phyloP scores from a whole-genome alignment of 805 yeast species.

The Zygoascus biomembranicola region DNA sequence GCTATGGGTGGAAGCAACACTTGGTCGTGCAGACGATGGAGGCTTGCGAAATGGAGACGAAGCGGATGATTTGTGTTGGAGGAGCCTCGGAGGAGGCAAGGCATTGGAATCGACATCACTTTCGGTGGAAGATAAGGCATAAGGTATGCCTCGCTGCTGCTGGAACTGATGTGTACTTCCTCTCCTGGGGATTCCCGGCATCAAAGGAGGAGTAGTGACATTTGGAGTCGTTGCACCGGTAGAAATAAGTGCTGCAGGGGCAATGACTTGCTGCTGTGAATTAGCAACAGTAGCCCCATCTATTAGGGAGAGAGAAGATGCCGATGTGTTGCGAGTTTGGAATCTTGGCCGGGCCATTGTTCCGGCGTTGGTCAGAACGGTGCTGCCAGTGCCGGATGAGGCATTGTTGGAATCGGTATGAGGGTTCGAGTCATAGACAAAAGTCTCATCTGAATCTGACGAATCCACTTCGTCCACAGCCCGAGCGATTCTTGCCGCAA shows the following conservation, averaged over 20 bases:
- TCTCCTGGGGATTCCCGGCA: neutral
- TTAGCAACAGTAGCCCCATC: neutral
- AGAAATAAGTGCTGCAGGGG: neutral
- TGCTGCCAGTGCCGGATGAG: neutral
- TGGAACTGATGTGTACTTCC: neutral
- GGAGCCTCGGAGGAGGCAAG: neutral
- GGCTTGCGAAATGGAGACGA: neutral
- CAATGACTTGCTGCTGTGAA: neutral
- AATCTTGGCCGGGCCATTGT: conserved; percentile 12
- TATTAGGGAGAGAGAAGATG: conserved; percentile 1
- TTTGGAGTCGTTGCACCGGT: neutral
- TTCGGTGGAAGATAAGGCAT: neutral
- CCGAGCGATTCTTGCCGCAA: conserved; percentile 89
- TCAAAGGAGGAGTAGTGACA: neutral
- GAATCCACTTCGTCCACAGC: conserved; percentile 81
- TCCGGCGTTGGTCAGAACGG: conserved; percentile 3
- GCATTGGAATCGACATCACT: neutral
- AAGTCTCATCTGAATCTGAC: conserved; percentile 88
- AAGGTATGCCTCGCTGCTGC: neutral
- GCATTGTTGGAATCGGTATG: conserved; percentile 4
- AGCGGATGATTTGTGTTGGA: neutral
- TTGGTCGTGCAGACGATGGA: neutral
- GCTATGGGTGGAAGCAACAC: neutral
- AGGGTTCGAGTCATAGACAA: conserved; percentile 71
- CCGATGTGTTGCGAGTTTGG: conserved; percentile 18